Conservation (phyloP, 2,329 filamentous ascomycete genomes). For the Chaetomium olivaceum region DNA sequence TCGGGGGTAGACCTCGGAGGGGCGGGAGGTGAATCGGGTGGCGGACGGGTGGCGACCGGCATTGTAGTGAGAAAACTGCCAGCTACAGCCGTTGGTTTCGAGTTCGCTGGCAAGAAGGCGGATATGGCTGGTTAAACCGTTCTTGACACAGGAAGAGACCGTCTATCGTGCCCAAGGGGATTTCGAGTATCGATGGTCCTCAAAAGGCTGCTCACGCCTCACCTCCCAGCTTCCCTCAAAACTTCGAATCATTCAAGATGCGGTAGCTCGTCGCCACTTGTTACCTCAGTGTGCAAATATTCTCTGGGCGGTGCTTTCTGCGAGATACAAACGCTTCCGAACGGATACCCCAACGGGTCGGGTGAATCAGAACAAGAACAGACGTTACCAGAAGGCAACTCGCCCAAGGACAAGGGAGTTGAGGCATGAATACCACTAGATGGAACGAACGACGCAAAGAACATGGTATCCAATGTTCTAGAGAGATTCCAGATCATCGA, state of each 20-base stretch:
- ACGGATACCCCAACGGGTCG: slow-evolving; percentile 23
- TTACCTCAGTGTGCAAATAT: background rate
- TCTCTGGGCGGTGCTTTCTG: too few relatives aligned
- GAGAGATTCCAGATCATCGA: slow-evolving; percentile 26
- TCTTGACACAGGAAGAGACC: background rate
- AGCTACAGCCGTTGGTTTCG: slow-evolving; percentile 23
- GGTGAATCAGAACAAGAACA: slow-evolving; percentile 21
- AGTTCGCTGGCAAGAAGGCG: slow-evolving; percentile 11
- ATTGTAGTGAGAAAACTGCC: slow-evolving; percentile 19
- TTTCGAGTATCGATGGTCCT: background rate
- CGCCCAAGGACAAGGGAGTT: background rate
- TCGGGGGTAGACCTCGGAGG: slow-evolving; percentile 28
- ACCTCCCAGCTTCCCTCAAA: too few relatives aligned
- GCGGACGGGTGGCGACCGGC: slow-evolving; percentile 25
- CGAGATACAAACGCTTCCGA: background rate
- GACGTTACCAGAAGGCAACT: slow-evolving; percentile 1
- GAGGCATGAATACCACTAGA: background rate
- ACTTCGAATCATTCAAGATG: background rate
- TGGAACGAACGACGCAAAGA: slow-evolving; percentile 4
- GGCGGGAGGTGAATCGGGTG: slow-evolving; percentile 21
- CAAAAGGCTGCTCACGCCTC: background rate
- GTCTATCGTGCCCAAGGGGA: background rate
- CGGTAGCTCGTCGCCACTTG: background rate
- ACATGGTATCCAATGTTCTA: slow-evolving; percentile 10
- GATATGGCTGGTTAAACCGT: background rate